phyloP scores from a whole-genome alignment of 306 rosid genomes.

The Vachellia collinsii region DNA sequence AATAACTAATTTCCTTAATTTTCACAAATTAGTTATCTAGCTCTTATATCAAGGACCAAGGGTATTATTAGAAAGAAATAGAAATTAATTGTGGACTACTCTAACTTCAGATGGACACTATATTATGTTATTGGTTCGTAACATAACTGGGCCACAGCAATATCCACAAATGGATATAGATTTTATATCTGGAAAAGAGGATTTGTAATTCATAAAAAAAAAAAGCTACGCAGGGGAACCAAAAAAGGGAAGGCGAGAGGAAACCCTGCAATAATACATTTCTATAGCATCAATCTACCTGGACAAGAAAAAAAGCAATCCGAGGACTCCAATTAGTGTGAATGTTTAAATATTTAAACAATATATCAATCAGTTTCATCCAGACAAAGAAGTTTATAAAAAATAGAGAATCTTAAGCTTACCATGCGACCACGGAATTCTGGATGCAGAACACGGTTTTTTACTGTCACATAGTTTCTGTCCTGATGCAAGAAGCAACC shows the following conservation, averaged over 20 bases:
- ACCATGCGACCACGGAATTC: conserved; percentile 99
- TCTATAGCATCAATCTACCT: conserved; percentile 3
- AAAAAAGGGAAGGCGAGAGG: neutral
- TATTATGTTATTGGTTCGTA: neutral
- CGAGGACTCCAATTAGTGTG: neutral
- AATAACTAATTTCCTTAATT: no score
- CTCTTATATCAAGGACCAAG: no score
- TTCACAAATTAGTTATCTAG: no score
- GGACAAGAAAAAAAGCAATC: neutral
- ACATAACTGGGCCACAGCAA: neutral
- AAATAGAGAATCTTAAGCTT: conserved; percentile 40
- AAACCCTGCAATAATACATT: neutral
- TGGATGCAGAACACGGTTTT: conserved; percentile 80
- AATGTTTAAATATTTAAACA: conserved; percentile 22
- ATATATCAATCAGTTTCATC: conserved; percentile 18
- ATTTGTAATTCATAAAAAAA: neutral
- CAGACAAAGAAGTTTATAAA: conserved; percentile 18
- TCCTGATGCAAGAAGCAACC: conserved; percentile 63
- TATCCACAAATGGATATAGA: neutral
- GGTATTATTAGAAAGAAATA: neutral
- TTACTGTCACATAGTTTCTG: conserved; percentile 76
- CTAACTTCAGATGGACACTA: neutral
- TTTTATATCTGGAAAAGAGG: neutral
- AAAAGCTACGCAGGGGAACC: neutral
- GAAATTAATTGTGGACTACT: neutral